These are phyloP conservation scores for Aspergillus wentii DNA, from an alignment of 495 filamentous ascomycete genomes.

Conservation along the genomic window DNA sequence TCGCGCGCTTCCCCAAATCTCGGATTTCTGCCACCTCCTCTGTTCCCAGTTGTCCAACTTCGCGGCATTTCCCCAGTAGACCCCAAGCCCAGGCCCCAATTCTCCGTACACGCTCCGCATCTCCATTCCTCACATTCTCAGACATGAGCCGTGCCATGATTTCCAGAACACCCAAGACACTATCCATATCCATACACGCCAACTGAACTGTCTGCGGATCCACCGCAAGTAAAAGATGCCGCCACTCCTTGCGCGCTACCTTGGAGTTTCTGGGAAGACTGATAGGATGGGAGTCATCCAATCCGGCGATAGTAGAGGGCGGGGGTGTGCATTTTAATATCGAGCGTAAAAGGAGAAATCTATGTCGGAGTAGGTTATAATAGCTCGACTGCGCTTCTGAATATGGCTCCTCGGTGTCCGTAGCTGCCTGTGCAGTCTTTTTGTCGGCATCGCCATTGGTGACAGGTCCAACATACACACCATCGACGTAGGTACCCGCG, in stretches of 20 bases:
- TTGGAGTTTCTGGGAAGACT: constrained; percentile 43
- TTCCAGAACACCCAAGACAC: constrained; percentile 48
- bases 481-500: constrained; percentile 15
- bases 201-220: constrained; percentile 66
- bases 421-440: constrained; percentile 6
- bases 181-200: constrained; percentile 59
- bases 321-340: constrained; percentile 54
- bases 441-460: constrained; percentile 3
- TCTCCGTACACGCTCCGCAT: constrained; percentile 43
- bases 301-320: constrained; percentile 33
- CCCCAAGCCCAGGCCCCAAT: constrained; percentile 49
- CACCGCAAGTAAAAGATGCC: constrained; percentile 45
- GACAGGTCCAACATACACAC: constrained; percentile 37
- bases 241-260: constrained; percentile 39
- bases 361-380: constrained; percentile 54
- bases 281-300: constrained; percentile 55
- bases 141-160: constrained; percentile 37
- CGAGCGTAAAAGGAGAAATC: constrained; percentile 55
- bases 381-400: constrained; percentile 56
- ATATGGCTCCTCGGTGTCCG: constrained; percentile 10
- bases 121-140: constrained; percentile 33
- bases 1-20: constrained; percentile 43
- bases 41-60: constrained; percentile 41
- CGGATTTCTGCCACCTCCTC: constrained; percentile 49
- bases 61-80: constrained; percentile 42